Percentiles rank a stretch among this genome's conserved stretches.
phyloP scores from a whole-genome alignment of 495 filamentous ascomycete species.

The Hyaloscypha hepaticicola region DNA sequence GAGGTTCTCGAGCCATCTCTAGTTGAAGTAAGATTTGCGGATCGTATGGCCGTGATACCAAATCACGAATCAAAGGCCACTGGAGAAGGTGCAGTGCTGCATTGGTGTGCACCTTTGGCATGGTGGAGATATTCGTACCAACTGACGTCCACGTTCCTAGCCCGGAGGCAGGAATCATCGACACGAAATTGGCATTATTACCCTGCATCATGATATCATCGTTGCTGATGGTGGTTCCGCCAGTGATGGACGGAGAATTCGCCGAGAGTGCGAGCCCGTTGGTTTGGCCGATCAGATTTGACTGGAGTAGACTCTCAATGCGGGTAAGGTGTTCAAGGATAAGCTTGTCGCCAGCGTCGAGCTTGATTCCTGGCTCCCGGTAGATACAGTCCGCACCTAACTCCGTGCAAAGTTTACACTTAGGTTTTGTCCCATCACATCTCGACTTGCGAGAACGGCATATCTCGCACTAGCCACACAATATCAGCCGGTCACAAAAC shows the following conservation, averaged over 20 bases:
- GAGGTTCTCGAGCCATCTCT: conserved; percentile 75
- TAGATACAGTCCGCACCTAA: conserved; percentile 81
- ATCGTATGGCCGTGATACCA: conserved; percentile 73
- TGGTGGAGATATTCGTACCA: conserved; percentile 73
- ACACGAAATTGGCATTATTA: conserved; percentile 45
- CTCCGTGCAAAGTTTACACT: conserved; percentile 80
- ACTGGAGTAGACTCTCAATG: conserved; percentile 76
- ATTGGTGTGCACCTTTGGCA: conserved; percentile 81
- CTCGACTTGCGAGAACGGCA: conserved; percentile 80
- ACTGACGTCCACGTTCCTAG: conserved; percentile 68
- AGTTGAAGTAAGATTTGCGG: conserved; percentile 76
- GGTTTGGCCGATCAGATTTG: conserved; percentile 53
- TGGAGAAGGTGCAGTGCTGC: conserved; percentile 75
- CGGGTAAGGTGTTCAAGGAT: conserved; percentile 74
- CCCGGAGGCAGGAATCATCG: conserved; percentile 62
- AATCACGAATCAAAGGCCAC: conserved; percentile 75
- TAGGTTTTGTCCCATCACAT: conserved; percentile 80
- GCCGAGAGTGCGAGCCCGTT: conserved; percentile 49
- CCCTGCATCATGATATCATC: conserved; percentile 57
- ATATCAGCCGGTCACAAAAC: conserved; percentile 10
- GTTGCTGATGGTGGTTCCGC: conserved; percentile 58
- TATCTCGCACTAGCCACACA: conserved; percentile 67
- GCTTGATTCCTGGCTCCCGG: conserved; percentile 81
- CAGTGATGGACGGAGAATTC: conserved; percentile 68
- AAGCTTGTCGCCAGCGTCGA: conserved; percentile 81